These are phyloP conservation scores for Gloeostereum incarnatum DNA, from an alignment of 768 basidiomycete species.

Conservation along the genomic window DNA sequence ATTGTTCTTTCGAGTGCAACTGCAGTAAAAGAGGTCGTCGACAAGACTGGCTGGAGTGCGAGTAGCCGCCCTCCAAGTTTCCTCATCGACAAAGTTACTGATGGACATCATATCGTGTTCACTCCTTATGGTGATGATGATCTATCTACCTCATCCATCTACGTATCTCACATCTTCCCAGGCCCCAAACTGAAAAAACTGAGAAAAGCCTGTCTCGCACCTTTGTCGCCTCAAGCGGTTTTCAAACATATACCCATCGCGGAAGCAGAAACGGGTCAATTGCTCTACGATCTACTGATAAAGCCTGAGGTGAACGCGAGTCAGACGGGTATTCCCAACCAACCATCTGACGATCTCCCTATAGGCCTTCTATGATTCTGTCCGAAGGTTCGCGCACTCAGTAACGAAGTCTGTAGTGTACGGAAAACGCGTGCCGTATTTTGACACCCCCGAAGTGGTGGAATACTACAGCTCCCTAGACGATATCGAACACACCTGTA, in stretches of 20 bases:
- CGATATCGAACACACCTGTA: conserved; percentile 1
- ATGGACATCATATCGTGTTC: no score
- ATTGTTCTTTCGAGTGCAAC: no score
- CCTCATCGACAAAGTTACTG: neutral
- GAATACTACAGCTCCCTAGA: conserved; percentile 4
- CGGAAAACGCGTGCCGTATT: conserved; percentile 9
- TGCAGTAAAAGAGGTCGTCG: no score
- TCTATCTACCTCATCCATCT: no score
- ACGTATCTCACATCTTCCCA: no score
- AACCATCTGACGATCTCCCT: conserved; percentile 10
- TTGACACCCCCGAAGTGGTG: conserved; percentile 6
- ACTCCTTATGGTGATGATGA: no score
- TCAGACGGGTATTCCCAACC: neutral
- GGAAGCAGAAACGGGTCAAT: conserved; percentile 10
- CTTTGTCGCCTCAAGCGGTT: conserved; percentile 12
- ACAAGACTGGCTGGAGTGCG: no score
- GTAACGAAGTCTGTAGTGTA: conserved; percentile 9
- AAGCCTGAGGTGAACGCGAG: conserved; percentile 15
- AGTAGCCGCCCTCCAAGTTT: no score
- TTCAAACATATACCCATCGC: conserved; percentile 9
- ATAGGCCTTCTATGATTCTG: conserved; percentile 9
- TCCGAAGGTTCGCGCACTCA: conserved; percentile 9
- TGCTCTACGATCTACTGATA: conserved; percentile 19
- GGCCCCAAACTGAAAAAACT: neutral
- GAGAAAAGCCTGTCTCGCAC: conserved; percentile 10